Base-by-base conservation (phyloP, 2,329 filamentous ascomycete species). In the Neofusicoccum sp. region DNA sequence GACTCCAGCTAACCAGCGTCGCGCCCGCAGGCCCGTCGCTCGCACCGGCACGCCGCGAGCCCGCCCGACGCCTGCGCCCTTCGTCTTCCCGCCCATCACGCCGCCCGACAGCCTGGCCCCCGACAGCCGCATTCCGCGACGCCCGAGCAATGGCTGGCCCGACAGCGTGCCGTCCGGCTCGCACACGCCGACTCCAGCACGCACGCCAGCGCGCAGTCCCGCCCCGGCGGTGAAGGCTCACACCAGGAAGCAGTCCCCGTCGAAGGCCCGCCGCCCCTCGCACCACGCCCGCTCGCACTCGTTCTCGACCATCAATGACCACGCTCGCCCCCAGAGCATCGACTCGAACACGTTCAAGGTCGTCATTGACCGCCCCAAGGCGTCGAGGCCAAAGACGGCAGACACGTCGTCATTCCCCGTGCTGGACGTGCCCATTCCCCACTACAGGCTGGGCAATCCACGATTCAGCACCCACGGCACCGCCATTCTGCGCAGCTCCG, bases 371-470 rank as follows among this genome's bases (percentile, higher is more conserved):
- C 85, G 91, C 66, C 85, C 90, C 8, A 82, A 83, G 12, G 85
- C 85, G 34, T 71, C 75, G 44, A 83, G 86, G 59, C 85, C 88
- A 31, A 89, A 84, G 71, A 89, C 87, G 4, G 83, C 86, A 66
- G 87, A 89, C 71, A 85, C 76, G 16, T 71, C 74, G 44, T 76
- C 77, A n/a, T 73, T 81, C 43, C 87, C 86, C 11, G 78, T 87
- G 39, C 80, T 96, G 56, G 86, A 93, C 68, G 84, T 94, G 47
- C 83, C 87, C 28, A 96, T 97, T 56, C 93, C 93, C 39, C 89
- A 91, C 63, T 96, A 93, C 82, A 88, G 89, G 67, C 81, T 97
- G 63, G 93, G 93, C 11, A 90, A 89, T 1, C 92, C 92, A 16
- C 86, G 87, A 64, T 96, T 97, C 76, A 94, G 89, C 66, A 79